A percentile compares a stretch with the other conserved stretches of the same genome.
Evolutionary conservation across 495 filamentous ascomycete genomes (phyloP).

Genomic region (Cladorrhinum samala): DNA sequence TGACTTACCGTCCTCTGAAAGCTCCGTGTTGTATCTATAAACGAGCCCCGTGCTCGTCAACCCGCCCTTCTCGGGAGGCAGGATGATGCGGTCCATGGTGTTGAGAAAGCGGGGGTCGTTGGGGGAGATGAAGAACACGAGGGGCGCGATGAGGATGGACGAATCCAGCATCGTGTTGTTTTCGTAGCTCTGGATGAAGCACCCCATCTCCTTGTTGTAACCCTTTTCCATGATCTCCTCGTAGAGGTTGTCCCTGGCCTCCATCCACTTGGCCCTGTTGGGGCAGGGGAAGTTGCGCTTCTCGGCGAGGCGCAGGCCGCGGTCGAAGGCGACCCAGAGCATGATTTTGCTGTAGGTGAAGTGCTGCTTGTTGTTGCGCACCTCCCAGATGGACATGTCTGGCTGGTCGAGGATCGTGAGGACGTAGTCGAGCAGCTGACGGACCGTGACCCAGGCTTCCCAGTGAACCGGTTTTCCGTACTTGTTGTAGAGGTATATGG

Average conservation of each 20-base stretch:
- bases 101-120: slow-evolving; percentile 66
- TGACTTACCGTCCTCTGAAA: slow-evolving; percentile 57
- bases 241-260: slow-evolving; percentile 55
- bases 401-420: slow-evolving; percentile 50
- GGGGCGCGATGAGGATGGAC: slow-evolving; percentile 62
- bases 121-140: slow-evolving; percentile 69
- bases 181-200: slow-evolving; percentile 69
- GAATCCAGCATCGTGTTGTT: slow-evolving; percentile 60
- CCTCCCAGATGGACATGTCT: slow-evolving; percentile 78
- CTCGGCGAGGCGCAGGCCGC: slow-evolving; percentile 61
- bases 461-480: slow-evolving; percentile 68
- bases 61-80: slow-evolving; percentile 63
- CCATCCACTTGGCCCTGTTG: slow-evolving; percentile 56
- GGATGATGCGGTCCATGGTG: slow-evolving; percentile 61
- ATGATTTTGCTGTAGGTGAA: slow-evolving; percentile 71
- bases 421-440: slow-evolving; percentile 41
- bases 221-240: slow-evolving; percentile 68
- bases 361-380: slow-evolving; percentile 63
- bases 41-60: slow-evolving; percentile 65
- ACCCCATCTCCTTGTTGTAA: slow-evolving; percentile 56
- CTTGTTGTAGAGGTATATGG: slow-evolving; percentile 71
- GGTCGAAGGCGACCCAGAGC: slow-evolving; percentile 71
- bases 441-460: slow-evolving; percentile 52
- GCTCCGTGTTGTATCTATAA: slow-evolving; percentile 61
- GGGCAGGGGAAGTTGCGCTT: slow-evolving; percentile 66